These are phyloP conservation scores for Lentinula raphanica DNA, from an alignment of 768 basidiomycete genomes.

Conservation along the genomic window DNA sequence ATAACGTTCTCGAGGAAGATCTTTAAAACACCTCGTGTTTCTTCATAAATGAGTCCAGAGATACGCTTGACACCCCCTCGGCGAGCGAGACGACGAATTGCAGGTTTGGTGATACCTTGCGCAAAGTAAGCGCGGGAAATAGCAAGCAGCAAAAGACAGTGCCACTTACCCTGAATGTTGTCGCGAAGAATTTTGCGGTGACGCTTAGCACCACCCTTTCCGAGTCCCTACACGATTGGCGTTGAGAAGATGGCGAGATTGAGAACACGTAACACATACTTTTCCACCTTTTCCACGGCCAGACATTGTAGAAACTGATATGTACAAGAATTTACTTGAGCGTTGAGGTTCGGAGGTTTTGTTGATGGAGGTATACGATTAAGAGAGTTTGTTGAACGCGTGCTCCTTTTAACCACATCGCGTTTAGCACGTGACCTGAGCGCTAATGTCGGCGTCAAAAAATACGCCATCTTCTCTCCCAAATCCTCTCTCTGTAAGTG, in stretches of 20 bases:
- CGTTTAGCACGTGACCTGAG: not conserved
- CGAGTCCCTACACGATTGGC: conserved; percentile 42
- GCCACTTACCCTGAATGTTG: conserved; percentile 45
- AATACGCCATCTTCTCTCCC: too few species aligned
- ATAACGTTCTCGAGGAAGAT: conserved; percentile 44
- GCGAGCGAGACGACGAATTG: conserved; percentile 52
- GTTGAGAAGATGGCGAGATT: not conserved
- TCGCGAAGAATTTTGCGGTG: conserved; percentile 73
- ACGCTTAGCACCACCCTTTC: conserved; percentile 73
- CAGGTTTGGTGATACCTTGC: conserved; percentile 37
- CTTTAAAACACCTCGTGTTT: conserved; percentile 55
- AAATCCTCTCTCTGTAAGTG: not conserved
- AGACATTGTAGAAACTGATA: conserved; percentile 45
- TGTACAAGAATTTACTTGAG: too few species aligned
- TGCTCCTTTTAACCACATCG: not conserved
- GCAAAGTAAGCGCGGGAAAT: not conserved
- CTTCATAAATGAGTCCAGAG: conserved; percentile 49
- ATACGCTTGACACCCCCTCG: conserved; percentile 49
- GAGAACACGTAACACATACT: conserved; percentile 17
- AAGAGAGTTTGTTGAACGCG: not conserved
- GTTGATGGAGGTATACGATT: not conserved
- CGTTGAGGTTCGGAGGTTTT: not conserved
- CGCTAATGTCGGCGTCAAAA: too few species aligned
- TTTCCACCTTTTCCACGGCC: conserved; percentile 78
- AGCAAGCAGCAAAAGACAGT: too few species aligned